These are phyloP conservation scores for Macadamia tetraphylla DNA, from an alignment of 164 flowering plant species.

Conservation along the genomic window DNA sequence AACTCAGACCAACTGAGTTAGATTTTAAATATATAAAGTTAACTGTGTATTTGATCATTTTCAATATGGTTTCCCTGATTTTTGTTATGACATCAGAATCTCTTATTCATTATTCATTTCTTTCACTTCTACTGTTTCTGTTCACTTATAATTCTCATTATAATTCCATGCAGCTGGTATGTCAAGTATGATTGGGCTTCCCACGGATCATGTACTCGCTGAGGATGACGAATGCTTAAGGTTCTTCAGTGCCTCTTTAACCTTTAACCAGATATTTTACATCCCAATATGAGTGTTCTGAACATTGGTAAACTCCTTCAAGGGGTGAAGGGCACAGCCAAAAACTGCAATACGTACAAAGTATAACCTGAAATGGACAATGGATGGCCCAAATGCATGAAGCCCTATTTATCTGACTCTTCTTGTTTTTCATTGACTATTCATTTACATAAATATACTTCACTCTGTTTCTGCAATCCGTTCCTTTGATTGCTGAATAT, in stretches of 20 bases:
- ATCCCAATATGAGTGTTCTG: not conserved
- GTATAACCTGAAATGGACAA: conserved; percentile 1
- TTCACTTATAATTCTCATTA: not conserved
- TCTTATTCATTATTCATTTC: no score
- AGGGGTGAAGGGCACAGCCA: not conserved
- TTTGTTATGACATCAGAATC: not conserved
- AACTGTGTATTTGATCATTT: not conserved
- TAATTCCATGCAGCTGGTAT: conserved; percentile 47
- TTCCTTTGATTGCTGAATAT: not conserved
- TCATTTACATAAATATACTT: not conserved
- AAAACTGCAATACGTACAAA: not conserved
- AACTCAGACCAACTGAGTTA: not conserved
- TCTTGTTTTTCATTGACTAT: not conserved
- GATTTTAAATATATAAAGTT: not conserved
- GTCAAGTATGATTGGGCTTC: conserved; percentile 92
- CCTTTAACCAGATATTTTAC: not conserved
- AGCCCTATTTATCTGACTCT: not conserved
- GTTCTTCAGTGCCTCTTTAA: conserved; percentile 23
- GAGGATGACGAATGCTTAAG: conserved; percentile 90
- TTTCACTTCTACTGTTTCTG: not conserved
- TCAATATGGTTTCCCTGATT: not conserved
- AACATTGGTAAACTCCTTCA: not conserved
- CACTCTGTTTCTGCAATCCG: not conserved
- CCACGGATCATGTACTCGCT: conserved; percentile 77
- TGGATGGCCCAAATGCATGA: not conserved